Evolutionary conservation across 2,329 filamentous ascomycete species (phyloP).

Genomic region (Pseudogymnoascus pannorum): DNA sequence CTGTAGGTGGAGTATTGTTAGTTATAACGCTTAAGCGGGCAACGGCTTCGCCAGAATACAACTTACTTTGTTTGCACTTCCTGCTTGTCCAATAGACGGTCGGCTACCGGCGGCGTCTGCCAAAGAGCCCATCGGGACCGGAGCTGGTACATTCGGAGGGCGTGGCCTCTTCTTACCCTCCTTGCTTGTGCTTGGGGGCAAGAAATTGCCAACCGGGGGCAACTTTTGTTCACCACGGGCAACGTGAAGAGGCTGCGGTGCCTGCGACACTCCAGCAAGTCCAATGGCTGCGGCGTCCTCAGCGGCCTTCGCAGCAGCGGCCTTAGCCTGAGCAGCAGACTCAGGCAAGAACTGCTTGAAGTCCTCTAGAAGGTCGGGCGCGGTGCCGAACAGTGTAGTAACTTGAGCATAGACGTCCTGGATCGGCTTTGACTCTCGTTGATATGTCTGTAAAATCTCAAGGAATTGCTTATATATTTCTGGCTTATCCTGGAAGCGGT

Average conservation of each 20-base stretch:
- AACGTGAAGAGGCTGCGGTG: conserved; percentile 45
- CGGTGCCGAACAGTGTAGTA: conserved; percentile 84
- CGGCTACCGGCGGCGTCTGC: conserved; percentile 24
- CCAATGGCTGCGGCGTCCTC: conserved; percentile 58
- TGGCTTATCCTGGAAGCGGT: conserved; percentile 90
- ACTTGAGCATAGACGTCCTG: conserved; percentile 98
- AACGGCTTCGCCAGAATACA: not conserved
- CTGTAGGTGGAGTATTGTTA: conserved; percentile 35
- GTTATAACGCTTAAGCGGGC: not conserved
- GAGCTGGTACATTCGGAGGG: conserved; percentile 36
- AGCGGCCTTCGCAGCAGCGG: conserved; percentile 49
- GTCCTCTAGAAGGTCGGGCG: conserved; percentile 90
- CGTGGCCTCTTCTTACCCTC: conserved; percentile 84
- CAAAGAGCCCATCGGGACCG: conserved; percentile 23
- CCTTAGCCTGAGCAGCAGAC: conserved; percentile 64
- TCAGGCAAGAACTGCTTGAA: conserved; percentile 98
- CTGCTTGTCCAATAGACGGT: conserved; percentile 24
- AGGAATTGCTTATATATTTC: conserved; percentile 99
- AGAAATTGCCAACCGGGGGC: conserved; percentile 92
- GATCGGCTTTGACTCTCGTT: conserved; percentile 95
- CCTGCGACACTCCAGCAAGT: conserved; percentile 41
- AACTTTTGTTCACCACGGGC: conserved; percentile 59
- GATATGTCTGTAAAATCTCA: conserved; percentile 96
- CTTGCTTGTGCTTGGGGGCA: conserved; percentile 71
- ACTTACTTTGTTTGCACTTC: conserved; percentile 45